Evolutionary conservation across 306 rosid genomes (phyloP), one percentile per base, ranked within the genome.

Genomic region (Cucurbita maxima): DNA sequence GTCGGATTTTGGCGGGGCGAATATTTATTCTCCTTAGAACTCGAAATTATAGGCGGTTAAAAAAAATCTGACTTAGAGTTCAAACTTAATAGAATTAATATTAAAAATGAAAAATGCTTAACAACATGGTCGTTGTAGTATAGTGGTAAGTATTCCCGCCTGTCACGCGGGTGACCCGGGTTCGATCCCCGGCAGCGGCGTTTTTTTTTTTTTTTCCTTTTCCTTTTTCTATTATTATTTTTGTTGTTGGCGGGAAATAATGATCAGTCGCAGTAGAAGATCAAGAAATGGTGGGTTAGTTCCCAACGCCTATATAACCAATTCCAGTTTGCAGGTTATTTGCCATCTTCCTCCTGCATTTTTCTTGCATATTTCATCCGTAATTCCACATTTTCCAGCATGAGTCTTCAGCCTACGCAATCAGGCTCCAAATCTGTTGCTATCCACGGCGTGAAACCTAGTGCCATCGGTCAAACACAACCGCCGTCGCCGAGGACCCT

Each of bases 341-440:
- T 50, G 6, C 36, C 14, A n/a, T 64, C 71, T 64, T 40, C 51
- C 4, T 64, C 71, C 13, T 30, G 34, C 34, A 30, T 30, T 30
- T 30, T 30, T 30, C 34, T 30, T 30, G 34, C 44, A 25, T 25
- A 25, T 25, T 25, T 25, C 25, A 25, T 25, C 25, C 2, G 13
- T 45, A 11, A 43, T 67, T 67, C 56, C 72, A 5, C 5, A 3
- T 5, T 72, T 41, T 5, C 45, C 18, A 37, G 38, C 38, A 89
- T 89, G 96, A 81, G 82, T 25, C 80, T 81, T 11, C 79, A 80
- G 30, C 16, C 53, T 8, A 15, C 84, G 2, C 81, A 79, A 75
- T 80, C 83, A 81, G 88, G 87, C 5, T 79, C 79, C 80, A 87
- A 89, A 1, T 60, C 52, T n/a, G 12, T 41, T 45, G 55, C 4